A percentile compares a stretch with the other conserved stretches of the same genome.
Evolutionary conservation across 345 rosid genomes (phyloP).

Genomic region (Hirschfeldia incana): DNA sequence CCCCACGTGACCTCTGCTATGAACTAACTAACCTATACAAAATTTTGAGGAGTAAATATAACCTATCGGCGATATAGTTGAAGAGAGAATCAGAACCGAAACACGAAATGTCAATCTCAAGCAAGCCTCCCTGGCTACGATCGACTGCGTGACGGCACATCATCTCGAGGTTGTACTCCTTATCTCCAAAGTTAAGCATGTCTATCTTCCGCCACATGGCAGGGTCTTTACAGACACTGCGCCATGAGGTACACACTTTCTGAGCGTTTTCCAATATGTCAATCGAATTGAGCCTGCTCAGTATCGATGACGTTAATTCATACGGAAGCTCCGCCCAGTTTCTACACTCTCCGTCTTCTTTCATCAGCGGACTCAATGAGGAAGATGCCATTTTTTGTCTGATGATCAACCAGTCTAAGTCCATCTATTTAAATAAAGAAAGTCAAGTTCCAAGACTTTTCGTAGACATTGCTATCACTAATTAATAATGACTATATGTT

Average conservation of each 20-base stretch:
- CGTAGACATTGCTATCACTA: no score
- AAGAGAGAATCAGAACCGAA: background rate
- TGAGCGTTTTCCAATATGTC: slow-evolving; percentile 35
- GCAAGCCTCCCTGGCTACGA: background rate
- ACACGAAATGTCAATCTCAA: background rate
- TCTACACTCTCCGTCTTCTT: background rate
- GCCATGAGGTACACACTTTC: slow-evolving; percentile 39
- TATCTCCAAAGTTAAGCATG: no score
- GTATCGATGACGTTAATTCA: slow-evolving; percentile 49
- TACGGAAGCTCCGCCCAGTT: slow-evolving; percentile 47
- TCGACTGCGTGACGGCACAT: slow-evolving; percentile 41
- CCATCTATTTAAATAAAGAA: no score
- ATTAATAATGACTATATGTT: no score
- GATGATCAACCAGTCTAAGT: no score
- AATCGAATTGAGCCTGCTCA: slow-evolving; percentile 40
- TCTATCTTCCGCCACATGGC: slow-evolving; percentile 52
- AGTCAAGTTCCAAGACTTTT: no score
- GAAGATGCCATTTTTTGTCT: background rate
- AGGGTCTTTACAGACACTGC: slow-evolving; percentile 50
- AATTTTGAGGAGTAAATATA: no score
- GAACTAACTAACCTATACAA: no score
- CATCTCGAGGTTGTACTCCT: background rate
- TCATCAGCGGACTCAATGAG: background rate
- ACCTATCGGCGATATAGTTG: background rate
- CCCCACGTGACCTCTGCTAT: no score